A percentile compares a stretch with the other conserved stretches of the same genome.
These are phyloP conservation scores for Nakazawaea molendinolei DNA, from an alignment of 805 yeast genomes.

Conservation along the genomic window DNA sequence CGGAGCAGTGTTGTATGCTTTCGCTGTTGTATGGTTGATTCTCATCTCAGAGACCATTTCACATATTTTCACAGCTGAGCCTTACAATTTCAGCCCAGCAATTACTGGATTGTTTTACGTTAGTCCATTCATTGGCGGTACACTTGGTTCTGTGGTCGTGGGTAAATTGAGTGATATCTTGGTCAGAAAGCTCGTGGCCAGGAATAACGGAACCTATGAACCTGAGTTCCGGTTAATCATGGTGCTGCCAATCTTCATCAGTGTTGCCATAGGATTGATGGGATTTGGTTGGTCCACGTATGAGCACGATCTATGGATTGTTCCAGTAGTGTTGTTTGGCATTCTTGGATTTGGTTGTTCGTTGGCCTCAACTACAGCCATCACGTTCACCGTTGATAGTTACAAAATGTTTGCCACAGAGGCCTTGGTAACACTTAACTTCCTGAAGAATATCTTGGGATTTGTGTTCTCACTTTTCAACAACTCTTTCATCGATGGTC, in stretches of 20 bases:
- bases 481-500: constrained; percentile 32
- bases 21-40: constrained; percentile 60
- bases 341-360: constrained; percentile 54
- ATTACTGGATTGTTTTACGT: constrained; percentile 48
- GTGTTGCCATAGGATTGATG: constrained; percentile 44
- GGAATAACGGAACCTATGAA: constrained; percentile 50
- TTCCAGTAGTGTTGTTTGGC: constrained; percentile 51
- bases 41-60: constrained; percentile 52
- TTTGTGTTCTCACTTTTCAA: constrained; percentile 52
- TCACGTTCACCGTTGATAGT: constrained; percentile 52
- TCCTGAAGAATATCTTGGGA: constrained; percentile 48
- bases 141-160: constrained; percentile 47
- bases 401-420: constrained; percentile 54
- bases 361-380: constrained; percentile 54
- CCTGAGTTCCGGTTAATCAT: constrained; percentile 55
- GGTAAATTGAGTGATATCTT: constrained; percentile 44
- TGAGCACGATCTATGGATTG: constrained; percentile 44
- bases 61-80: constrained; percentile 36
- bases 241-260: constrained; percentile 41
- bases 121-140: constrained; percentile 52
- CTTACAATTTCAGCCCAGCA: constrained; percentile 38
- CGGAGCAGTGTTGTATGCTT: constrained; percentile 44
- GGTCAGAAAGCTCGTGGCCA: constrained; percentile 36
- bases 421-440: constrained; percentile 48
- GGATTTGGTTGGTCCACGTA: constrained; percentile 59